phyloP scores from a whole-genome alignment of 1,284 basidiomycete species.

The Tetrapyrgos nigripes region DNA sequence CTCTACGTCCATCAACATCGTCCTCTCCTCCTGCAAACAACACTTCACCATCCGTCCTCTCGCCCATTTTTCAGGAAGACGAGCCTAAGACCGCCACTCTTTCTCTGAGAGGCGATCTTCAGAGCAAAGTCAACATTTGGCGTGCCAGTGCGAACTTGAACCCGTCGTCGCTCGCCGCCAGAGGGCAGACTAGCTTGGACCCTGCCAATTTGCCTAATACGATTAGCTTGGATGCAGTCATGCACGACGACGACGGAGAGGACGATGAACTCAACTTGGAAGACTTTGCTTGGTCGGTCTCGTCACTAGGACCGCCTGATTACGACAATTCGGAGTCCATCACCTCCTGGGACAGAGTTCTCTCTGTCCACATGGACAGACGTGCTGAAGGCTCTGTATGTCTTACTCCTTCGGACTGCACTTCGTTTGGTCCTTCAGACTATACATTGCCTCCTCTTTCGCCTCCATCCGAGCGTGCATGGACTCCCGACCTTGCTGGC shows the following conservation, averaged over 20 bases:
- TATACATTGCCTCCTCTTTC: conserved; percentile 35
- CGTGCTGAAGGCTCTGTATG: conserved; percentile 64
- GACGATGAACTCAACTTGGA: conserved; percentile 59
- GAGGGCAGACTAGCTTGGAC: conserved; percentile 59
- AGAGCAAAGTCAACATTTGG: conserved; percentile 69
- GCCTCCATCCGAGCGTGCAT: conserved; percentile 21
- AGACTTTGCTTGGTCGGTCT: conserved; percentile 74
- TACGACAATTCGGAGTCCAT: conserved; percentile 42
- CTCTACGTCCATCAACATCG: conserved; percentile 25
- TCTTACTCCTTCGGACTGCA: conserved; percentile 58
- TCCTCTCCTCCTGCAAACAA: conserved; percentile 37
- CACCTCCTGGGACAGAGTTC: conserved; percentile 40
- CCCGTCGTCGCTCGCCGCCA: conserved; percentile 54
- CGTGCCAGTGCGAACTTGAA: conserved; percentile 58
- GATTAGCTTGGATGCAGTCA: conserved; percentile 42
- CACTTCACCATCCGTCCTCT: conserved; percentile 41
- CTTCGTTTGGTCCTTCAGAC: conserved; percentile 54
- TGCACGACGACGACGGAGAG: conserved; percentile 22
- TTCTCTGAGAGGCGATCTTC: conserved; percentile 42
- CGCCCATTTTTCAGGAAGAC: conserved; percentile 68
- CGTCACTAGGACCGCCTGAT: conserved; percentile 66
- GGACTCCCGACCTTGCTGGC: conserved; percentile 39
- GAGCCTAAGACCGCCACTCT: conserved; percentile 57
- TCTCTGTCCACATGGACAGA: conserved; percentile 63
- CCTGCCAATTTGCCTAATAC: conserved; percentile 60